Conservation (phyloP, 202 grass and related monocot species). For the Zoysia matrella region DNA sequence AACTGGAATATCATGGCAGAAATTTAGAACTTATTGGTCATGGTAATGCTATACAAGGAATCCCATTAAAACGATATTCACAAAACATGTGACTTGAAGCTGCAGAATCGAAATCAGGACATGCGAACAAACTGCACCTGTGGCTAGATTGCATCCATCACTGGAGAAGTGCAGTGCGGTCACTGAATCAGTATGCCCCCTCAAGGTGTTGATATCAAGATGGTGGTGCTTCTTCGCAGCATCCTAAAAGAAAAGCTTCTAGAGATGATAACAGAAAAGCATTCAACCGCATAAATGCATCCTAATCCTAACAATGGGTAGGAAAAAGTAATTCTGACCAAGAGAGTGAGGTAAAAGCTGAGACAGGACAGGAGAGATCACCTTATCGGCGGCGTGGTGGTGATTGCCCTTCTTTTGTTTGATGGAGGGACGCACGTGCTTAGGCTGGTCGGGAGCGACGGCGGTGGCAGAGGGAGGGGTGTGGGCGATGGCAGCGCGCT, state of each 20-base stretch:
- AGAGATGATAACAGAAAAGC: no score
- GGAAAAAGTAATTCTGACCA: not conserved
- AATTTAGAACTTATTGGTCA: not conserved
- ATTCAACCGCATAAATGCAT: not conserved
- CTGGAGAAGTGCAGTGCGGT: constrained; percentile 79
- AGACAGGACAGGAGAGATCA: constrained; percentile 26
- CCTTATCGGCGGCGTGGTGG: constrained; percentile 82
- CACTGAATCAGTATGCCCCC: constrained; percentile 78
- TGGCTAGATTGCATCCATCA: constrained; percentile 72
- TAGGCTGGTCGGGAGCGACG: constrained; percentile 42
- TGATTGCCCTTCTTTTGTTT: constrained; percentile 58
- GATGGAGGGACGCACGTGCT: constrained; percentile 41
- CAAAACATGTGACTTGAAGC: not conserved
- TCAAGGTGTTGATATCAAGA: constrained; percentile 88
- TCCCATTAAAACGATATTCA: not conserved
- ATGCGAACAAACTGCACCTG: constrained; percentile 46
- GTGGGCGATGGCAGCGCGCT: constrained; percentile 73
- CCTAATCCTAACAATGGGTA: not conserved
- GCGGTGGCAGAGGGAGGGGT: constrained; percentile 53
- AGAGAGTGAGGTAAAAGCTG: not conserved
- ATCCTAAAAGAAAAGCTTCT: constrained; percentile 26
- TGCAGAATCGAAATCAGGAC: not conserved
- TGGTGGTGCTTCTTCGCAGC: constrained; percentile 80
- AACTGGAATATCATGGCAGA: not conserved
- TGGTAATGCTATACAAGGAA: not conserved